phyloP scores from a whole-genome alignment of 106 monocot genomes.

The Ottelia alismoides region DNA sequence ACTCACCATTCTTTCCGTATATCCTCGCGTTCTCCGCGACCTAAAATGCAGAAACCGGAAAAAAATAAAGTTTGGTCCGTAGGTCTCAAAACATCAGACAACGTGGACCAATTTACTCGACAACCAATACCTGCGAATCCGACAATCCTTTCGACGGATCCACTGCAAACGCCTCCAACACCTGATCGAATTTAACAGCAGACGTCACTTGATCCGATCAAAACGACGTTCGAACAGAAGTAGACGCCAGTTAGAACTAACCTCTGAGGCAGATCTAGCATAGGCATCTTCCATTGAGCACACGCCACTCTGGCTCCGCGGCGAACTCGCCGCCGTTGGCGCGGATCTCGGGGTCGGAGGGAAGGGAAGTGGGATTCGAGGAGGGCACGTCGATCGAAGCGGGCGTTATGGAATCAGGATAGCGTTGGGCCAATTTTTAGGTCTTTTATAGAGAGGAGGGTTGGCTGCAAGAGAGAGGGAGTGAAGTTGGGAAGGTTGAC shows the following conservation, averaged over 20 bases:
- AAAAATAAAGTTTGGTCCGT: neutral
- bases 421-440: too few species aligned
- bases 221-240: neutral
- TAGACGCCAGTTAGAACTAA: constrained; percentile 5
- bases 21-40: constrained; percentile 55
- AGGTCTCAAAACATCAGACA: neutral
- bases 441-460: too few species aligned
- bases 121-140: constrained; percentile 61
- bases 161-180: constrained; percentile 72
- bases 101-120: neutral
- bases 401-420: too few species aligned
- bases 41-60: constrained; percentile 17
- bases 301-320: too few species aligned
- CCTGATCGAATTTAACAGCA: constrained; percentile 20
- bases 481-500: too few species aligned
- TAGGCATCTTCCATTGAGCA: constrained; percentile 98
- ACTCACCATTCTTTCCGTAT: constrained; percentile 74
- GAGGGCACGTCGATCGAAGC: too few species aligned
- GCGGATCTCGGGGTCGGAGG: too few species aligned
- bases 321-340: too few species aligned
- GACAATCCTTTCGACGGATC: constrained; percentile 82
- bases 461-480: too few species aligned
- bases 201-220: neutral
- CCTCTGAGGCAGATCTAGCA: constrained; percentile 80
- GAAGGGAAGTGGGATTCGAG: too few species aligned